Evolutionary conservation across 345 rosid genomes (phyloP).

Genomic region (Gossypium australe): DNA sequence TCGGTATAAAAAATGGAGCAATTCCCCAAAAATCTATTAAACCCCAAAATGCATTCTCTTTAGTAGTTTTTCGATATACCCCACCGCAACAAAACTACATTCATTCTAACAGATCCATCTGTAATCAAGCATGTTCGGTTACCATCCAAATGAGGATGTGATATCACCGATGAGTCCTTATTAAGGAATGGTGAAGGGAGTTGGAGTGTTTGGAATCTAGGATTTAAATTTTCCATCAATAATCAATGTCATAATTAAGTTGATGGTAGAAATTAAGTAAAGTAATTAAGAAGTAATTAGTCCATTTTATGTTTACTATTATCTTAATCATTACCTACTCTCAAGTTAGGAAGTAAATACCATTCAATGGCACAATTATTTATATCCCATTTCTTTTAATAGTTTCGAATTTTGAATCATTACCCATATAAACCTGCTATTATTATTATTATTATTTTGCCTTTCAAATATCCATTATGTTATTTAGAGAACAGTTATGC

Average conservation of each 20-base stretch:
- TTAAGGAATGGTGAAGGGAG: too few species aligned
- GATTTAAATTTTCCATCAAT: background rate
- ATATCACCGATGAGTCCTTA: too few species aligned
- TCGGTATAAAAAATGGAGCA: rapidly evolving
- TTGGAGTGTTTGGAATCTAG: background rate
- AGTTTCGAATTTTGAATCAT: background rate
- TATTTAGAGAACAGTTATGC: background rate
- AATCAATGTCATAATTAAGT: background rate
- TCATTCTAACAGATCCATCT: too few species aligned
- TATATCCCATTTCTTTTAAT: background rate
- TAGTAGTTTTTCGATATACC: too few species aligned
- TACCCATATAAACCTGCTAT: background rate
- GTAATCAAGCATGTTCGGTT: too few species aligned
- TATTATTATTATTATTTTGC: background rate
- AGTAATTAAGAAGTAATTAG: background rate
- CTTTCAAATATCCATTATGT: background rate
- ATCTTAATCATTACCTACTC: conserved; percentile 5
- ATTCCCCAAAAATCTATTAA: too few species aligned
- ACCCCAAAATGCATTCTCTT: too few species aligned
- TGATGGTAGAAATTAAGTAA: background rate
- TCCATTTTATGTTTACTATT: background rate
- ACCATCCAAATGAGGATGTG: too few species aligned
- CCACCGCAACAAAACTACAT: too few species aligned
- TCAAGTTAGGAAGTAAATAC: background rate
- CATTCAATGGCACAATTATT: conserved; percentile 1